These are phyloP conservation scores for Candida frijolesensis DNA, from an alignment of 1,139 yeast genomes.

Conservation along the genomic window DNA sequence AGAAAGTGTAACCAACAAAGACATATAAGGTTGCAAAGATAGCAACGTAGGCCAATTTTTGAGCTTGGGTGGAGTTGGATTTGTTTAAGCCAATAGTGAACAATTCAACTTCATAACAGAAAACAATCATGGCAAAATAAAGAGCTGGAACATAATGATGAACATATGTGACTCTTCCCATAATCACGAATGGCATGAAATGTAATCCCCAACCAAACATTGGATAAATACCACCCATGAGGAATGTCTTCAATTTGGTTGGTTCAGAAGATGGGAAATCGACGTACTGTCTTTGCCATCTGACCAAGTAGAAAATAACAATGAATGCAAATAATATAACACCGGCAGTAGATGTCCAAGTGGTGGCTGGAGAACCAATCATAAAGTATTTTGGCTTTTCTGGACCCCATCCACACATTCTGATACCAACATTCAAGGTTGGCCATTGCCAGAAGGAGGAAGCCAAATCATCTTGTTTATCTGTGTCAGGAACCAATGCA, in stretches of 20 bases:
- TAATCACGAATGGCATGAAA: slow-evolving; percentile 83
- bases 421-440: slow-evolving; percentile 82
- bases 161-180: slow-evolving; percentile 97
- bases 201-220: slow-evolving; percentile 96
- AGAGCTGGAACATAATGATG: slow-evolving; percentile 97
- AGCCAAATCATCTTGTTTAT: slow-evolving; percentile 89
- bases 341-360: slow-evolving; percentile 86
- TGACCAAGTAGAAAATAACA: slow-evolving; percentile 60
- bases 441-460: slow-evolving; percentile 99
- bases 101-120: slow-evolving; percentile 74
- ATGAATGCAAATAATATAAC: slow-evolving; percentile 62
- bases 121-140: slow-evolving; percentile 87
- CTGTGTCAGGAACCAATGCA: slow-evolving; percentile 90
- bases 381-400: slow-evolving; percentile 81
- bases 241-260: slow-evolving; percentile 34
- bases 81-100: slow-evolving; percentile 48
- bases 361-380: slow-evolving; percentile 91
- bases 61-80: slow-evolving; percentile 24
- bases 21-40: slow-evolving; percentile 30
- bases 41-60: slow-evolving; percentile 32
- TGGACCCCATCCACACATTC: slow-evolving; percentile 94
- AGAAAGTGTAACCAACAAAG: slow-evolving; percentile 49
- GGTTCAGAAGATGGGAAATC: slow-evolving; percentile 56
- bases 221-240: slow-evolving; percentile 88
- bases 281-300: slow-evolving; percentile 91